phyloP scores from a whole-genome alignment of 1,284 basidiomycete genomes.

The Tylopilus sp. region DNA sequence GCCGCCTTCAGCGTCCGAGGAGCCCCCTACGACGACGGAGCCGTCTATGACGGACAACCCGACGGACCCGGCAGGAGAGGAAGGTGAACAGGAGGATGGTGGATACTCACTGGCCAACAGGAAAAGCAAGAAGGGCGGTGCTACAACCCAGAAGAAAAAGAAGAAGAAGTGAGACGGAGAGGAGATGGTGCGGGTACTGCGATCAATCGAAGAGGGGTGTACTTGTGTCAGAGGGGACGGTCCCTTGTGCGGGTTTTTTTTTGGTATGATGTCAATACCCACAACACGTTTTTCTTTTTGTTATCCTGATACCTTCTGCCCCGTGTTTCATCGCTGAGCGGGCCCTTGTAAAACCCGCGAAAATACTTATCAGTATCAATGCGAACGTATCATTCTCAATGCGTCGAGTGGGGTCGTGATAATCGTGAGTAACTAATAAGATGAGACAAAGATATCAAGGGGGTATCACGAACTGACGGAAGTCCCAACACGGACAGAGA shows the following conservation, averaged over 20 bases:
- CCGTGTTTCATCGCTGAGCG: not conserved
- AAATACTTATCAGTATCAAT: not conserved
- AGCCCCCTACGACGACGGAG: conserved; percentile 7
- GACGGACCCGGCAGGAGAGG: conserved; percentile 18
- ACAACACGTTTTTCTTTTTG: not conserved
- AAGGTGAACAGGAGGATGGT: conserved; percentile 11
- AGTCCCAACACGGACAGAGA: conserved; percentile 5
- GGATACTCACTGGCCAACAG: not conserved
- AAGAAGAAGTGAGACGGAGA: conserved; percentile 16
- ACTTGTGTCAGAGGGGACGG: not conserved
- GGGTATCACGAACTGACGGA: conserved; percentile 11
- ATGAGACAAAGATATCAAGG: not conserved
- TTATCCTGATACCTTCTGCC: conserved; percentile 1
- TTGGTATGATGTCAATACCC: conserved; percentile 2
- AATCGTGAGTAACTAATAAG: conserved; percentile 1
- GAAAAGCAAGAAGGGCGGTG: conserved; percentile 23
- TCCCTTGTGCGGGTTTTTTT: not conserved
- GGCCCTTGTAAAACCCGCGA: not conserved
- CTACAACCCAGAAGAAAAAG: conserved; percentile 16
- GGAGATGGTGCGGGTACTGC: not conserved
- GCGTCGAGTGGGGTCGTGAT: conserved; percentile 1
- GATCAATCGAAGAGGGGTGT: not conserved
- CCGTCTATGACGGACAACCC: conserved; percentile 15
- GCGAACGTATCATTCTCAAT: not conserved
- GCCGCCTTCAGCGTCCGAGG: not conserved